phyloP scores from a whole-genome alignment of 2,329 filamentous ascomycete genomes.

The Aspergillus aculeatinus region DNA sequence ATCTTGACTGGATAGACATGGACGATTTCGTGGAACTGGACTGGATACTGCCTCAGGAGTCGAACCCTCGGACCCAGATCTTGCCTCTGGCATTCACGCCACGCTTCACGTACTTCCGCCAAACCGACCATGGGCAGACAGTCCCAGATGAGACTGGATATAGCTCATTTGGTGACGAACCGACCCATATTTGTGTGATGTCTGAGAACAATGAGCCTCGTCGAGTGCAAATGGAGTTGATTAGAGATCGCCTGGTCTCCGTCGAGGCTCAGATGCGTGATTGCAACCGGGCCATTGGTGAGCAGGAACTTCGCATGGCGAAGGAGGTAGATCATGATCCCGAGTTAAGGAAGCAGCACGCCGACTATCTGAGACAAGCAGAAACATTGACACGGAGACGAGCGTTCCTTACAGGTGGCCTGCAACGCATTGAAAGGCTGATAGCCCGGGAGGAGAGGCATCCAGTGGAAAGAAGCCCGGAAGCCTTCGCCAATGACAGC shows the following conservation, averaged over 20 bases:
- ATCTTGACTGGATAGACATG: constrained; percentile 98
- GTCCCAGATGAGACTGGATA: constrained; percentile 73
- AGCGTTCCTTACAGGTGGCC: constrained; percentile 58
- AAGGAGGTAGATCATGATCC: constrained; percentile 54
- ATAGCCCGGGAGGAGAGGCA: constrained; percentile 41
- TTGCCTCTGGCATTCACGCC: constrained; percentile 88
- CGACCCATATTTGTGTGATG: constrained; percentile 95
- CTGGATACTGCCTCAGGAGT: constrained; percentile 88
- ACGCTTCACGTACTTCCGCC: constrained; percentile 94
- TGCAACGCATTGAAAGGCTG: constrained; percentile 57
- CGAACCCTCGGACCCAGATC: constrained; percentile 91
- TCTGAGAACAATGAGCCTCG: constrained; percentile 85
- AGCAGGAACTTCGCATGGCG: constrained; percentile 67
- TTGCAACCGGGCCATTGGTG: constrained; percentile 70
- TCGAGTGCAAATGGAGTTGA: constrained; percentile 80
- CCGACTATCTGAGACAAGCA: constrained; percentile 56
- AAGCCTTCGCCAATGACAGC: constrained; percentile 23
- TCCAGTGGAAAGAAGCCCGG: constrained; percentile 49
- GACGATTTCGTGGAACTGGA: constrained; percentile 98
- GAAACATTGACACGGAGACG: constrained; percentile 58
- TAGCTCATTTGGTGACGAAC: constrained; percentile 89
- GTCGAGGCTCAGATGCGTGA: constrained; percentile 74
- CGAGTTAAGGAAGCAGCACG: constrained; percentile 44
- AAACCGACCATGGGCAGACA: constrained; percentile 84
- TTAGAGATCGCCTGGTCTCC: constrained; percentile 75